A percentile compares a stretch with the other conserved stretches of the same genome.
These are phyloP conservation scores for Metschnikowia lunata DNA, from an alignment of 805 yeast species.

Conservation along the genomic window DNA sequence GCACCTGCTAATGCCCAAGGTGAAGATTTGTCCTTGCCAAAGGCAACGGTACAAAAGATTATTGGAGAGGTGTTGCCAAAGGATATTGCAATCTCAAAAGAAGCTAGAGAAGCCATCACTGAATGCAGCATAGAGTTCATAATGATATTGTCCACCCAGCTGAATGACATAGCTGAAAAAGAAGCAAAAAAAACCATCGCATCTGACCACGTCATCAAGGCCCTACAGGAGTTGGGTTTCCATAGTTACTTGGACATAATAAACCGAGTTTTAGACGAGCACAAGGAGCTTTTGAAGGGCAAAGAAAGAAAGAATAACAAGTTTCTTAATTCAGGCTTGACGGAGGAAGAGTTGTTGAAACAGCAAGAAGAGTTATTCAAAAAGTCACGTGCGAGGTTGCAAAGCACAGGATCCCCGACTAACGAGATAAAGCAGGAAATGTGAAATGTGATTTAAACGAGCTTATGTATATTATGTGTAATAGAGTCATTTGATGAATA, in stretches of 20 bases:
- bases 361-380: constrained; percentile 93
- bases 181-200: constrained; percentile 96
- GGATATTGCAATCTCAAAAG: constrained; percentile 86
- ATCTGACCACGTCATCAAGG: constrained; percentile 90
- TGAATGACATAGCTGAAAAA: constrained; percentile 92
- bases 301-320: constrained; percentile 90
- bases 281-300: constrained; percentile 81
- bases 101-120: constrained; percentile 90
- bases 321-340: constrained; percentile 84
- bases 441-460: constrained; percentile 4
- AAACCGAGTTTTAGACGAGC: constrained; percentile 75
- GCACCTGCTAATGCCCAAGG: constrained; percentile 25
- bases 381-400: constrained; percentile 63
- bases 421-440: constrained; percentile 14
- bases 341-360: constrained; percentile 86
- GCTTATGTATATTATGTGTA: constrained; percentile 14
- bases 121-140: constrained; percentile 96
- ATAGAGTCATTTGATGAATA: constrained; percentile 1
- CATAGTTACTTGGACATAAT: constrained; percentile 78
- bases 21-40: constrained; percentile 42
- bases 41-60: constrained; percentile 94
- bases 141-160: constrained; percentile 89
- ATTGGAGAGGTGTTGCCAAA: constrained; percentile 83
- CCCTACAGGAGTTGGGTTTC: constrained; percentile 83
- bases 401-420: constrained; percentile 25